phyloP scores from a whole-genome alignment of 2,329 filamentous ascomycete genomes.

The Knoxdaviesia proteae region DNA sequence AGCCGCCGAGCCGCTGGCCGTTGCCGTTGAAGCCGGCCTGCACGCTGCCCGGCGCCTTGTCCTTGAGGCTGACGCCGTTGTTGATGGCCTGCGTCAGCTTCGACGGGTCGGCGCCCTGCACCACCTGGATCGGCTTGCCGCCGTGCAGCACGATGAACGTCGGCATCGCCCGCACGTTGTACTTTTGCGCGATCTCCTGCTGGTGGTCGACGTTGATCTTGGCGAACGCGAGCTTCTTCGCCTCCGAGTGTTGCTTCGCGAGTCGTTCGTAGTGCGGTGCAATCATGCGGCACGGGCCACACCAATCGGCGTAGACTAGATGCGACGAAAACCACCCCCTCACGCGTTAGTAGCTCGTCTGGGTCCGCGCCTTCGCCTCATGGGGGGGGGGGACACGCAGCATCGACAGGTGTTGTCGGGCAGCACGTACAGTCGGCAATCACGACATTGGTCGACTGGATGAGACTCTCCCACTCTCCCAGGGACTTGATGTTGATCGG shows the following conservation, averaged over 20 bases:
- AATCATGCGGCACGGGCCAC: constrained; percentile 80
- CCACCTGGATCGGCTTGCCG: constrained; percentile 50
- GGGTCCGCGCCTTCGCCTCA: neutral
- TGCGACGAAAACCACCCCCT: constrained; percentile 3
- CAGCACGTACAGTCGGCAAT: constrained; percentile 67
- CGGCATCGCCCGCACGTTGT: constrained; percentile 73
- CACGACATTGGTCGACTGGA: constrained; percentile 57
- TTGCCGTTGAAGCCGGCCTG: constrained; percentile 23
- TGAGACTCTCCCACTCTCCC: constrained; percentile 49
- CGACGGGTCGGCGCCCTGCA: constrained; percentile 62
- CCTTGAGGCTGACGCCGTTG: constrained; percentile 37
- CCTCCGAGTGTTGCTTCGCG: constrained; percentile 56
- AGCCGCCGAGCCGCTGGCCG: constrained; percentile 35
- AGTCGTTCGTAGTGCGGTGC: constrained; percentile 77
- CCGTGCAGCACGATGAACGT: constrained; percentile 85
- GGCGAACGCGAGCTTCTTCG: constrained; percentile 67
- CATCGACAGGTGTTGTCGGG: neutral
- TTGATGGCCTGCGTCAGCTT: constrained; percentile 59
- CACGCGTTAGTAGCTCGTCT: neutral
- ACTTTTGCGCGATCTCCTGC: constrained; percentile 51
- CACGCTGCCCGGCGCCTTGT: constrained; percentile 18
- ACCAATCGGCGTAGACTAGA: constrained; percentile 87
- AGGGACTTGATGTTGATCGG: constrained; percentile 40
- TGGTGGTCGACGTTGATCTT: constrained; percentile 85
- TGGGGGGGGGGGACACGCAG: neutral